Conservation (phyloP, 139 green algal genomes). For the Closterium sp. region DNA sequence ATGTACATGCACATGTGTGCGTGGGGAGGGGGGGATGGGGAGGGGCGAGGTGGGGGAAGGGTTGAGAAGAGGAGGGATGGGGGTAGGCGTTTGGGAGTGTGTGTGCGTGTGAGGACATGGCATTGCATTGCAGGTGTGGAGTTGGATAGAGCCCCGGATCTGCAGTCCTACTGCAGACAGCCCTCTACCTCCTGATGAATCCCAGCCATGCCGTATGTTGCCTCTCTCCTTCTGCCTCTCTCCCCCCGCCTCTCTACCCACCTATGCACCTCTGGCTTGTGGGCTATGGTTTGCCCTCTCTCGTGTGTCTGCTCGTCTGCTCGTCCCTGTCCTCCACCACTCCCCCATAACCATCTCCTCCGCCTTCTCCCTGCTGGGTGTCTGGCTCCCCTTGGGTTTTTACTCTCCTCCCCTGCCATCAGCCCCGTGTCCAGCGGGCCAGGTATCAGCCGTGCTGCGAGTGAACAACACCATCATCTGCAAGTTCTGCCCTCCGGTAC, state of each 20-base stretch:
- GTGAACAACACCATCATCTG: neutral
- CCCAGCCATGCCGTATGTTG: neutral
- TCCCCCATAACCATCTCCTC: no score
- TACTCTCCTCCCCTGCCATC: neutral
- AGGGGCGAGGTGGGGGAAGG: no score
- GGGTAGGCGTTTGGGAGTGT: neutral
- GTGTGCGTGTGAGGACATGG: neutral
- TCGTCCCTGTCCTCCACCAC: no score
- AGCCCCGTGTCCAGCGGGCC: neutral
- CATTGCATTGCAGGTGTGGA: neutral
- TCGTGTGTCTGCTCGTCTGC: no score
- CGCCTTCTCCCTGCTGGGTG: neutral
- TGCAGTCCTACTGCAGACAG: neutral
- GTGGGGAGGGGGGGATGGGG: neutral
- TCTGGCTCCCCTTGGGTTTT: neutral
- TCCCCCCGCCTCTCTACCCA: neutral
- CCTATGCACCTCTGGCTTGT: no score
- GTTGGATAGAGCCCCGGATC: conserved; percentile 14
- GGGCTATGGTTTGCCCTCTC: neutral
- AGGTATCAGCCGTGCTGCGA: neutral
- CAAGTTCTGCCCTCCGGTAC: neutral
- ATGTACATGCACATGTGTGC: neutral
- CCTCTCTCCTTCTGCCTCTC: neutral
- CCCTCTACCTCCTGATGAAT: neutral
- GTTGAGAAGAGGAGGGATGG: neutral